Percentiles rank a stretch among this genome's conserved stretches.
phyloP scores from a whole-genome alignment of 2,329 filamentous ascomycete species.

The Aspergillus amoenus region DNA sequence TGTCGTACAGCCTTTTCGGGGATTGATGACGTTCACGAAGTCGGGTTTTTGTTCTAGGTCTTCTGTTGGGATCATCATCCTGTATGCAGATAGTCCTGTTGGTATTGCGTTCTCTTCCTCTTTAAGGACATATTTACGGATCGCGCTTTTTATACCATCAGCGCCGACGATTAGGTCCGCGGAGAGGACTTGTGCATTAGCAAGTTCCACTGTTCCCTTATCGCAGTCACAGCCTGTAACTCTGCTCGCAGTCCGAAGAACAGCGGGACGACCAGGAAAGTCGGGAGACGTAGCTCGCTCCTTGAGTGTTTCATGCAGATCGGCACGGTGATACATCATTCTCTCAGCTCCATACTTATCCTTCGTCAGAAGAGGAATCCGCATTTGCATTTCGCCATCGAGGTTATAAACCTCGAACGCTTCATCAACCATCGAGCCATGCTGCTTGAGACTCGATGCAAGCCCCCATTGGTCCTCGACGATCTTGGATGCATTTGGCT shows the following conservation, averaged over 20 bases:
- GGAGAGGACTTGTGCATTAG: constrained; percentile 12
- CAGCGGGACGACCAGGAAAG: not conserved
- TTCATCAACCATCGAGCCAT: constrained; percentile 21
- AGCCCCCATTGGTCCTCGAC: constrained; percentile 14
- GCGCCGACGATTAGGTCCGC: constrained; percentile 31
- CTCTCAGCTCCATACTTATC: constrained; percentile 22
- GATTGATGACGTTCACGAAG: constrained; percentile 33
- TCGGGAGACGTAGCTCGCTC: constrained; percentile 1
- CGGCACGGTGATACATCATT: constrained; percentile 24
- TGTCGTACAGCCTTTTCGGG: constrained; percentile 41
- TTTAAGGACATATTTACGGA: not conserved
- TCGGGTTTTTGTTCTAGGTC: constrained; percentile 13
- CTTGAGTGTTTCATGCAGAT: constrained; percentile 24
- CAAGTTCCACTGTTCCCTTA: constrained; percentile 3
- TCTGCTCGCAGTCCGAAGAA: not conserved
- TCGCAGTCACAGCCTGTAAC: constrained; percentile 8
- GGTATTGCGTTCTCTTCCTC: not conserved
- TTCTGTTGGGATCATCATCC: constrained; percentile 7
- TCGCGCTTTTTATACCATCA: constrained; percentile 26
- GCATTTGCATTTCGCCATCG: constrained; percentile 19
- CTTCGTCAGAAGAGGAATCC: constrained; percentile 18
- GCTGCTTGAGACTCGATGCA: not conserved
- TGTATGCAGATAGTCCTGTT: constrained; percentile 11
- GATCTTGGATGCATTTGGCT: constrained; percentile 38
- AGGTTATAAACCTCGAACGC: constrained; percentile 28